A percentile compares a stretch with the other conserved stretches of the same genome.
phyloP scores from a whole-genome alignment of 1,284 basidiomycete genomes.

The Cryptococcus floricola region DNA sequence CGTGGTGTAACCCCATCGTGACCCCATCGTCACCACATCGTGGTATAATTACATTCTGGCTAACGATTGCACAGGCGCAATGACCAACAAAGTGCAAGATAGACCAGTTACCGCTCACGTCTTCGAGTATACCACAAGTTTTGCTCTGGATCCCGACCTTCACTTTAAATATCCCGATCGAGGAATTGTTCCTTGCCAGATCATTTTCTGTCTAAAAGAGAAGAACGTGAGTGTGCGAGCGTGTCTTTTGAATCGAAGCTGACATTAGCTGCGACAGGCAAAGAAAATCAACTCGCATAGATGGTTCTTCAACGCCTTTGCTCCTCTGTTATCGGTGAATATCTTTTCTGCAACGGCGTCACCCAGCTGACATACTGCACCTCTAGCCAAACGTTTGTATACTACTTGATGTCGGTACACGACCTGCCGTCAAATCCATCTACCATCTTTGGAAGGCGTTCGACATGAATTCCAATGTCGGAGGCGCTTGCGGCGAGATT shows the following conservation, averaged over 20 bases:
- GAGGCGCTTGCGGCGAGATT: constrained; percentile 93
- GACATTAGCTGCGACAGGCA: constrained; percentile 52
- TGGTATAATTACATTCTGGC: background rate
- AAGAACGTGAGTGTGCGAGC: constrained; percentile 79
- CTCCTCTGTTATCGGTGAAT: constrained; percentile 35
- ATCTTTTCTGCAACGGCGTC: background rate
- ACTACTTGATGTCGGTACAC: constrained; percentile 86
- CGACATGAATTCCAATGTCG: constrained; percentile 87
- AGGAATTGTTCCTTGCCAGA: constrained; percentile 83
- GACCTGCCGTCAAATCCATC: constrained; percentile 69
- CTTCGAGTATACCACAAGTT: constrained; percentile 86
- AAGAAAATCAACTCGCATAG: constrained; percentile 96
- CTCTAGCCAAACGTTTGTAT: constrained; percentile 60
- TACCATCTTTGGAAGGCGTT: constrained; percentile 95
- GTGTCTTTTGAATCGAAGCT: constrained; percentile 1
- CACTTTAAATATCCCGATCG: constrained; percentile 94
- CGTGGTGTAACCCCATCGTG: too few relatives aligned
- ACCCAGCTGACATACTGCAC: constrained; percentile 28
- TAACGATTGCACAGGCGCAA: constrained; percentile 55
- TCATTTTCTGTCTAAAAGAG: constrained; percentile 69
- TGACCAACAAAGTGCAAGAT: constrained; percentile 85
- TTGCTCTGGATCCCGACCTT: constrained; percentile 79
- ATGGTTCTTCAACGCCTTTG: constrained; percentile 93
- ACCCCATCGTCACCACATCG: background rate
- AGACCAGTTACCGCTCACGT: constrained; percentile 87